Percentiles rank a stretch among this genome's conserved stretches.
Evolutionary conservation across 306 rosid genomes (phyloP).

Genomic region (Senna siamea): DNA sequence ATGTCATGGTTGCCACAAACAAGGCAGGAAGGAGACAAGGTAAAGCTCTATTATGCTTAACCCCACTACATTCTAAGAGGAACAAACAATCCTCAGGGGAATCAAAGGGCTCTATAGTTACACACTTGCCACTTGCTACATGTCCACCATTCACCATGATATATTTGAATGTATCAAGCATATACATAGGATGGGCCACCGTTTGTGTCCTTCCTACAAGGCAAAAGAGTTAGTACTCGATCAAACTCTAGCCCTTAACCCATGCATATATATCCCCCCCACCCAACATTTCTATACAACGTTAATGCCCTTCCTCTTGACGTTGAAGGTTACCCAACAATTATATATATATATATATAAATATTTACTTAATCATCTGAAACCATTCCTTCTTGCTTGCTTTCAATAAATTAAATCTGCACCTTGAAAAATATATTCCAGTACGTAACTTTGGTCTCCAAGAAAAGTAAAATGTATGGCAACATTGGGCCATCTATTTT

Average conservation of each 20-base stretch:
- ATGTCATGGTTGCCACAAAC: conserved; percentile 48
- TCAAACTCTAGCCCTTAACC: conserved; percentile 35
- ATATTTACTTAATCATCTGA: background rate
- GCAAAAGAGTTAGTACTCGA: conserved; percentile 43
- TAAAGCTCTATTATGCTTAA: conserved; percentile 42
- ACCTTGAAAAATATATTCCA: too few relatives aligned
- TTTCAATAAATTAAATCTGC: too few relatives aligned
- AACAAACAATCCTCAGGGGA: conserved; percentile 45
- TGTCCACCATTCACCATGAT: conserved; percentile 29
- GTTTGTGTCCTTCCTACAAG: conserved; percentile 42
- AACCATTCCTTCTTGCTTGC: background rate
- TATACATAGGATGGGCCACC: conserved; percentile 38
- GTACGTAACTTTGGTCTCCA: background rate
- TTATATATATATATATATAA: background rate
- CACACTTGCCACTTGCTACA: conserved; percentile 30
- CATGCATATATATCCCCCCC: background rate
- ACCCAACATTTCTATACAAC: too few relatives aligned
- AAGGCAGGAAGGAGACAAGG: conserved; percentile 35
- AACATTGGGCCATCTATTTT: conserved; percentile 59
- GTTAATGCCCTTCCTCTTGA: conserved; percentile 7
- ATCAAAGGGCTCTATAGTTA: conserved; percentile 28
- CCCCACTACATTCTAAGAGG: conserved; percentile 46
- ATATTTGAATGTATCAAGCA: conserved; percentile 27
- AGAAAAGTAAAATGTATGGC: conserved; percentile 39
- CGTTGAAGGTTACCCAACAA: background rate